These are phyloP conservation scores for Pisolithus microcarpus DNA, from an alignment of 768 basidiomycete species.

Conservation along the genomic window DNA sequence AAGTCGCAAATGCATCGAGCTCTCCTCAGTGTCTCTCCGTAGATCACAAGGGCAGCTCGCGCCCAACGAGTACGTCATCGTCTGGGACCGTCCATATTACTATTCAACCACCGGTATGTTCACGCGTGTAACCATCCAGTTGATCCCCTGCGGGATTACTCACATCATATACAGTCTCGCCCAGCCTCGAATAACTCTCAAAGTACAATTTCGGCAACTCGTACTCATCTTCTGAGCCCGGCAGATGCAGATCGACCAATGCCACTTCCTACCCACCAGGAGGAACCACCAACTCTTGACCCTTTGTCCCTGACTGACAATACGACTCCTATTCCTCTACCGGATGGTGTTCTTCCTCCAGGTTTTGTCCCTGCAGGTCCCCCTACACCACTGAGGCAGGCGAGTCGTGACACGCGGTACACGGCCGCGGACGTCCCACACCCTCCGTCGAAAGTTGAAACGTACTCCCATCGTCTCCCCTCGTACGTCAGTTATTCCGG, in stretches of 20 bases:
- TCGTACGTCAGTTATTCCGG: conserved; percentile 14
- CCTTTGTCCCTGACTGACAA: conserved; percentile 3
- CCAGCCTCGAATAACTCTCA: conserved; percentile 32
- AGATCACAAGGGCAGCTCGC: conserved; percentile 15
- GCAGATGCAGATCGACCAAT: conserved; percentile 34
- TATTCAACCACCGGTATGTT: conserved; percentile 25
- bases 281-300: conserved; percentile 2
- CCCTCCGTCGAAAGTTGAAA: conserved; percentile 22
- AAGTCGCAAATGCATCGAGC: conserved; percentile 16
- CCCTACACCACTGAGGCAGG: conserved; percentile 10
- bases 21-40: conserved; percentile 19
- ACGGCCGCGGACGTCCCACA: conserved; percentile 26
- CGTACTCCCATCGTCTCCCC: conserved; percentile 20
- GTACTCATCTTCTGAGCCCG: conserved; percentile 30
- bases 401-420: conserved; percentile 12
- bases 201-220: conserved; percentile 16
- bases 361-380: conserved; percentile 30
- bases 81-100: conserved; percentile 27
- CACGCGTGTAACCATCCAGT: not conserved
- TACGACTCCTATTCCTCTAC: conserved; percentile 20
- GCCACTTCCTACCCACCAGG: conserved; percentile 20
- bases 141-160: not conserved
- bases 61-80: conserved; percentile 25
- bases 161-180: conserved; percentile 24
- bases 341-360: conserved; percentile 26